phyloP scores from a whole-genome alignment of 768 basidiomycete species.

The Pulveroboletus sp. region DNA sequence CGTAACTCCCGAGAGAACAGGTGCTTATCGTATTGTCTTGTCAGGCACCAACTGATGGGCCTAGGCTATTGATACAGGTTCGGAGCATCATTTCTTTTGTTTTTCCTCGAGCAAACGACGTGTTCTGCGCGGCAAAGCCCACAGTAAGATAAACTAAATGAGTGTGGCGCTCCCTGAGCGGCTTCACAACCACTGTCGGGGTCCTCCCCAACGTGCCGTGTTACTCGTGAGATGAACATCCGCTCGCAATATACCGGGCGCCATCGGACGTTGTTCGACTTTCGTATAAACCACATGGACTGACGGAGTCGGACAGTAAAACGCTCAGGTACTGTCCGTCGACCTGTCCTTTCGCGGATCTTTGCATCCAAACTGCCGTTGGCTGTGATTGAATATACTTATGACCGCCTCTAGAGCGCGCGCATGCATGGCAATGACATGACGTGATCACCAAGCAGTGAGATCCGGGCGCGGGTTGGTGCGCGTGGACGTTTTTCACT shows the following conservation, averaged over 20 bases:
- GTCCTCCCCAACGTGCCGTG: too few species aligned
- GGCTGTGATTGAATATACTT: too few species aligned
- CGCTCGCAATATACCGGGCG: not conserved
- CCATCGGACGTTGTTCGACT: not conserved
- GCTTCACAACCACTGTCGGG: too few species aligned
- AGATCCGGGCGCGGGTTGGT: not conserved
- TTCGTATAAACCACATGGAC: not conserved
- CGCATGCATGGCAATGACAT: conserved; percentile 5
- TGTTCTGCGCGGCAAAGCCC: not conserved
- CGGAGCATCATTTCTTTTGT: not conserved
- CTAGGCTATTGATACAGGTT: not conserved
- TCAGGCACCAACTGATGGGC: conserved; percentile 4
- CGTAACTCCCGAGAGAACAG: not conserved
- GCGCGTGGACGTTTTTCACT: not conserved
- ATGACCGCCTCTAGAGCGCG: not conserved
- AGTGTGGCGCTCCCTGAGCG: not conserved
- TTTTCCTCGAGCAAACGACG: not conserved
- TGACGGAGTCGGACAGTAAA: not conserved
- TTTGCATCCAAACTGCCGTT: not conserved
- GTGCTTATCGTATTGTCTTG: not conserved
- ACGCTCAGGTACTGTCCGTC: not conserved
- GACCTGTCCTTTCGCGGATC: not conserved
- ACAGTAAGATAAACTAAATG: not conserved
- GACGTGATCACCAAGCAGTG: not conserved
- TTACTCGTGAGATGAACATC: not conserved